Conservation (phyloP, 257 asterid species). For the Euphrasia confusa region DNA sequence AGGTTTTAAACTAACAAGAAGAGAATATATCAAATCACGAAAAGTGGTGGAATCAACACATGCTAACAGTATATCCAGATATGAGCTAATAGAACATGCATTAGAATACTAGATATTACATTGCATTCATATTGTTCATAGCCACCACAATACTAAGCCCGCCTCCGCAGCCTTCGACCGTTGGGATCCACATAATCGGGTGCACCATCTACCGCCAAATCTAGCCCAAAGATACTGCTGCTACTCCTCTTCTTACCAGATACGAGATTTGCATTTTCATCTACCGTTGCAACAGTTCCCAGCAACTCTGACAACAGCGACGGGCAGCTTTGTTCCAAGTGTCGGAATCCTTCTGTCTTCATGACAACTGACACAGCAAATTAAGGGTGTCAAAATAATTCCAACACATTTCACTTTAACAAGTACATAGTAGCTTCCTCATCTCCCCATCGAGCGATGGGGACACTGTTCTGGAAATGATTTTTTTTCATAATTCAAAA, state of each 20-base stretch:
- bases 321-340: constrained; percentile 81
- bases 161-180: constrained; percentile 64
- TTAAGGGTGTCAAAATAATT: constrained; percentile 20
- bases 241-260: constrained; percentile 77
- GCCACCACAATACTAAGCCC: constrained; percentile 35
- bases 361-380: constrained; percentile 55
- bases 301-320: constrained; percentile 70
- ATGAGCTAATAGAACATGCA: too few relatives aligned
- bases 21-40: too few relatives aligned
- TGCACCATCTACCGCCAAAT: constrained; percentile 58
- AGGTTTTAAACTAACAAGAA: too few relatives aligned
- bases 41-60: too few relatives aligned
- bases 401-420: constrained; percentile 10
- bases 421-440: too few relatives aligned
- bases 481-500: too few relatives aligned
- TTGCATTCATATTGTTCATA: not conserved
- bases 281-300: constrained; percentile 78
- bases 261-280: constrained; percentile 47
- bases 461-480: too few relatives aligned
- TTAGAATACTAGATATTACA: too few relatives aligned
- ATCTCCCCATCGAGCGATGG: too few relatives aligned
- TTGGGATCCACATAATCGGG: constrained; percentile 52
- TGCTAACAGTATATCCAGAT: too few relatives aligned
- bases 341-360: constrained; percentile 74
- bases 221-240: constrained; percentile 82